Evolutionary conservation across 2,329 filamentous ascomycete species (phyloP).

Genomic region (Kalmusia sp.): DNA sequence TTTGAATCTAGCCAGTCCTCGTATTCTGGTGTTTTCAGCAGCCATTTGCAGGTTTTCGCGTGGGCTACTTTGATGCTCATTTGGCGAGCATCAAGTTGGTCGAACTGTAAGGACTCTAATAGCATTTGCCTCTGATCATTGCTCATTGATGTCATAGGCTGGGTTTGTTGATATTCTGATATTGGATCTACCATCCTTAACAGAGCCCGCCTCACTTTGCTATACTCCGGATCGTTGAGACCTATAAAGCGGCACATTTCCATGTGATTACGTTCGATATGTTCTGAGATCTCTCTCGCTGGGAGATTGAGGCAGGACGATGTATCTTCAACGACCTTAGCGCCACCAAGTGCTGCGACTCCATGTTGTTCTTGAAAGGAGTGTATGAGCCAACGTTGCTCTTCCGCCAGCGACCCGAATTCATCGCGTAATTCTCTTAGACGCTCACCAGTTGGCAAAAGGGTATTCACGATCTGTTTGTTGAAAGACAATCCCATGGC

Average conservation of each 20-base stretch:
- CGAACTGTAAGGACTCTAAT: conserved; percentile 43
- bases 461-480: conserved; percentile 40
- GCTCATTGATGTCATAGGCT: neutral
- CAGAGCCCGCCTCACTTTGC: conserved; percentile 10
- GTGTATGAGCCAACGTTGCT: conserved; percentile 42
- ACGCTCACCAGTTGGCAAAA: conserved; percentile 44
- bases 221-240: conserved; percentile 22
- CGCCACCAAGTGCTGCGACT: conserved; percentile 18
- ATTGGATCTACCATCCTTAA: neutral
- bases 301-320: conserved; percentile 46
- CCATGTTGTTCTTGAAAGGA: conserved; percentile 46
- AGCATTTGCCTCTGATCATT: conserved; percentile 11
- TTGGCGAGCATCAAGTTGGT: conserved; percentile 45
- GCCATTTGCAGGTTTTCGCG: conserved; percentile 49
- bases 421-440: conserved; percentile 39
- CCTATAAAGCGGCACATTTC: conserved; percentile 34
- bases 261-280: conserved; percentile 36
- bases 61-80: conserved; percentile 44
- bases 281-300: conserved; percentile 38
- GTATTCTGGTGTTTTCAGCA: conserved; percentile 43
- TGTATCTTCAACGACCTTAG: conserved; percentile 45
- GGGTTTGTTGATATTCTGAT: neutral
- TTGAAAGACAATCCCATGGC: conserved; percentile 39
- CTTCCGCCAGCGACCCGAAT: conserved; percentile 32
- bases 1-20: conserved; percentile 43